Evolutionary conservation across 108 stramenopile species (phyloP).

Genomic region (Cyclostephanos invisitatus): DNA sequence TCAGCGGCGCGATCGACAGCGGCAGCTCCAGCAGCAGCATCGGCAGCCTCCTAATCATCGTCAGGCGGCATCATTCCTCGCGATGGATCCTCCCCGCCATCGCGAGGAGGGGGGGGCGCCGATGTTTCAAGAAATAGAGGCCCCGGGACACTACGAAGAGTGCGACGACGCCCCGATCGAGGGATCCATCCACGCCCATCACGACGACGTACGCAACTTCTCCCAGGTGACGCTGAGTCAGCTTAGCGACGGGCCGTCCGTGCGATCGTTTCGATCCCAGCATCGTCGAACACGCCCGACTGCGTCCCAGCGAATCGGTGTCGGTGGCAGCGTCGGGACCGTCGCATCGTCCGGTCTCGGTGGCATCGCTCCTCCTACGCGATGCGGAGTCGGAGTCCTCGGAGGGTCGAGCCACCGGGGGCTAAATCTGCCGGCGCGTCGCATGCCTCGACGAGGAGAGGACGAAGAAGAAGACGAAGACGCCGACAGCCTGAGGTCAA

Average conservation of each 20-base stretch:
- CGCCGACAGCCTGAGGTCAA: neutral
- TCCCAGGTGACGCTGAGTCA: slow-evolving; percentile 12
- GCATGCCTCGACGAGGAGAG: neutral
- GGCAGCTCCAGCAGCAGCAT: slow-evolving; percentile 1
- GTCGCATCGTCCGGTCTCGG: neutral
- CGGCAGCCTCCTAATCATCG: neutral
- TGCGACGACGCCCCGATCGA: slow-evolving; percentile 4
- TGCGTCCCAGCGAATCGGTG: neutral
- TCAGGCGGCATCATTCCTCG: neutral
- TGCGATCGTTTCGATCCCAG: slow-evolving; percentile 8
- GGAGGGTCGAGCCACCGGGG: neutral
- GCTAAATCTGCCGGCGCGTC: neutral
- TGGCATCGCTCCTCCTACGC: neutral
- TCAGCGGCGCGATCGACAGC: neutral
- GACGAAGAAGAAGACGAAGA: neutral
- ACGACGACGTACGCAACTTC: neutral
- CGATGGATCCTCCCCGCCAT: neutral
- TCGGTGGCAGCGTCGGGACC: neutral
- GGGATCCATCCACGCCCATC: slow-evolving; percentile 10
- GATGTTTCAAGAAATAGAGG: neutral
- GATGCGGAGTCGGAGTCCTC: neutral
- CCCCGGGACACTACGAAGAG: neutral
- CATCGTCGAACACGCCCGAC: neutral
- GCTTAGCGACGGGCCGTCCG: slow-evolving; percentile 5
- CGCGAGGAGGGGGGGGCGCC: neutral